Conservation (phyloP, 2,329 filamentous ascomycete genomes). For the Cytospora schulzeri region DNA sequence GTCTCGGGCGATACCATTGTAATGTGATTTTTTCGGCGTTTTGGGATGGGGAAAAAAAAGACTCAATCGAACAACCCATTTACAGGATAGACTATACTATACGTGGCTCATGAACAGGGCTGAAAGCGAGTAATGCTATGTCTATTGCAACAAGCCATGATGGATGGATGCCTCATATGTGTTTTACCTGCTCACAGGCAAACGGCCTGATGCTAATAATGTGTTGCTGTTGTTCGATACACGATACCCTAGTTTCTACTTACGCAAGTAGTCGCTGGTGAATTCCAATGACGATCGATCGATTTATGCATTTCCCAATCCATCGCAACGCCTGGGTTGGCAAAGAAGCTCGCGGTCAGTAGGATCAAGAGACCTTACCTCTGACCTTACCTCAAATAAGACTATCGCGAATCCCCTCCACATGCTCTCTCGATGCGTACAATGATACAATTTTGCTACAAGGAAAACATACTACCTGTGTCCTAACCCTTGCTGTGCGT, state of each 20-base stretch:
- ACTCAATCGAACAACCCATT: not conserved
- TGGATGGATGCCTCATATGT: not conserved
- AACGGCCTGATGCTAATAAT: not conserved
- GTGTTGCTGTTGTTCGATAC: slow-evolving; percentile 4
- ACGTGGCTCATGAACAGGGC: not conserved
- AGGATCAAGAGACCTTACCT: slow-evolving; percentile 35
- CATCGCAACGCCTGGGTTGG: slow-evolving; percentile 12
- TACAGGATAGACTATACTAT: slow-evolving; percentile 6
- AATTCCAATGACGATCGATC: slow-evolving; percentile 9
- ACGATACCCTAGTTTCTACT: slow-evolving; percentile 33
- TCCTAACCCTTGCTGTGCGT: slow-evolving; percentile 18
- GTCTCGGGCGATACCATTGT: slow-evolving; percentile 21
- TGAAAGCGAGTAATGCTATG: slow-evolving; percentile 8
- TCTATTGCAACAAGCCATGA: slow-evolving; percentile 6
- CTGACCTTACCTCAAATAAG: slow-evolving; percentile 37
- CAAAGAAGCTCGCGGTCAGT: slow-evolving; percentile 31
- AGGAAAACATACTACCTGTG: slow-evolving; percentile 28
- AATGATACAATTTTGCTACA: slow-evolving; percentile 21
- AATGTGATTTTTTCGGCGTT: slow-evolving; percentile 24
- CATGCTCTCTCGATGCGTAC: slow-evolving; percentile 15
- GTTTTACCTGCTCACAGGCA: not conserved
- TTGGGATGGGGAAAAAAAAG: slow-evolving; percentile 15
- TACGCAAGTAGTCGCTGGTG: slow-evolving; percentile 11
- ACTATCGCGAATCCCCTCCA: slow-evolving; percentile 16
- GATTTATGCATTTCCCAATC: not conserved